phyloP scores from a whole-genome alignment of 2,329 filamentous ascomycete species.

The Diplodia intermedia region DNA sequence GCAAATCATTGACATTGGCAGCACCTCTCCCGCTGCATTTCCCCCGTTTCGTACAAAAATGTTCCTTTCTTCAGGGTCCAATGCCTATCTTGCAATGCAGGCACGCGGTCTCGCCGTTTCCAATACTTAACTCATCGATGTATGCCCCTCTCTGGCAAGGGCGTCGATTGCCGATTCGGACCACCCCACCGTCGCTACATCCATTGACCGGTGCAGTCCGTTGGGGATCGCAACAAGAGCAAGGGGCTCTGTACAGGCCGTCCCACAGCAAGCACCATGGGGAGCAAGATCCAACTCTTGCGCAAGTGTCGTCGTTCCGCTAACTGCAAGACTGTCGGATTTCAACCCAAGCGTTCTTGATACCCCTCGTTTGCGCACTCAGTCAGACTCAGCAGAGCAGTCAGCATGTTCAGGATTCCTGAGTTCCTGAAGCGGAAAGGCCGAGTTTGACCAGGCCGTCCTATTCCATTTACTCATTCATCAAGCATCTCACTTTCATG shows the following conservation, averaged over 20 bases:
- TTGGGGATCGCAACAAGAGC: conserved; percentile 9
- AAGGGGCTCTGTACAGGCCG: conserved; percentile 1
- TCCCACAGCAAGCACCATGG: not conserved
- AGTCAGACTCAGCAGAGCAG: no score
- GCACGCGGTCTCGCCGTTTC: conserved; percentile 13
- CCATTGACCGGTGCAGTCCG: not conserved
- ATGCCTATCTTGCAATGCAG: conserved; percentile 26
- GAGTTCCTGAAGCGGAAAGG: not conserved
- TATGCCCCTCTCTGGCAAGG: not conserved
- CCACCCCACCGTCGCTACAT: not conserved
- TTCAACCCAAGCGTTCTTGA: no score
- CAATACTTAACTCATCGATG: not conserved
- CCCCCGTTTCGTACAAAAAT: not conserved
- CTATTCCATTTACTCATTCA: not conserved
- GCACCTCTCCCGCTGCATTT: not conserved
- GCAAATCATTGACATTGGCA: conserved; percentile 18
- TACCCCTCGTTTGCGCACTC: no score
- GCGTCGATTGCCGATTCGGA: conserved; percentile 10
- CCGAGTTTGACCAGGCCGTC: not conserved
- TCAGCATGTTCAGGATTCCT: not conserved
- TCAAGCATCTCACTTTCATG: not conserved
- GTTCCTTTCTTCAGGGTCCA: conserved; percentile 23
- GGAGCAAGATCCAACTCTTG: not conserved
- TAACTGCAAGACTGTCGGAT: no score
- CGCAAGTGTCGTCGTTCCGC: not conserved